A percentile compares a stretch with the other conserved stretches of the same genome.
phyloP scores from a whole-genome alignment of 2,329 filamentous ascomycete species.

The Fusarium sp. region DNA sequence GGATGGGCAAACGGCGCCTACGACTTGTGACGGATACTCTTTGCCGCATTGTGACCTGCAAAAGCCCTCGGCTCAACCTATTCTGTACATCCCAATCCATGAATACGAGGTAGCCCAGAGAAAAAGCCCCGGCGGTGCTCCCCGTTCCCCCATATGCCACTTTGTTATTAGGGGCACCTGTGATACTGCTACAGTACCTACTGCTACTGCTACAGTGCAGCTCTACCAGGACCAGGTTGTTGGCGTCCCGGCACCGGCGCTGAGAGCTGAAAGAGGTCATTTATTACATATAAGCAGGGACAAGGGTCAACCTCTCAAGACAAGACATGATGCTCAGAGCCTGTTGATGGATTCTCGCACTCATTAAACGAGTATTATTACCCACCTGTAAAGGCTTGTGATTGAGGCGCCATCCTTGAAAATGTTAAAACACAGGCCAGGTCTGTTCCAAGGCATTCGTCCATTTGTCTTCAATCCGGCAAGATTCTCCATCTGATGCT shows the following conservation, averaged over 20 bases:
- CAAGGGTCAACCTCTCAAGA: neutral
- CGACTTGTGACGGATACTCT: conserved; percentile 7
- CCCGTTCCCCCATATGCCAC: conserved; percentile 6
- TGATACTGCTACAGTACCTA: neutral
- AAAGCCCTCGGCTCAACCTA: conserved; percentile 26
- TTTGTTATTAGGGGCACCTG: conserved; percentile 20
- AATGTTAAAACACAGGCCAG: conserved; percentile 10
- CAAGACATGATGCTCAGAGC: conserved; percentile 1
- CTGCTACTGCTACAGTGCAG: neutral
- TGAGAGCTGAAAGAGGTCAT: conserved; percentile 37
- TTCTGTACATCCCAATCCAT: conserved; percentile 19
- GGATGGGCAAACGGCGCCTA: conserved; percentile 35
- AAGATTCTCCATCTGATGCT: conserved; percentile 7
- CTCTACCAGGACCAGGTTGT: conserved; percentile 3
- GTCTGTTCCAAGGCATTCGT: conserved; percentile 20
- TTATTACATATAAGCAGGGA: conserved; percentile 10
- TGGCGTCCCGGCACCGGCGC: conserved; percentile 19
- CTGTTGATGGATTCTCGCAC: conserved; percentile 7
- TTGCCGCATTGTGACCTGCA: conserved; percentile 35
- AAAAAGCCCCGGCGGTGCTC: neutral
- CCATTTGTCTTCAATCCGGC: neutral
- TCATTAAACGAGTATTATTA: conserved; percentile 28
- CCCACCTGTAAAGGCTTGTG: conserved; percentile 12
- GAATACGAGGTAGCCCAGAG: conserved; percentile 38
- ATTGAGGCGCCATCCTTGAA: conserved; percentile 10